Evolutionary conservation across 2,329 filamentous ascomycete species (phyloP).

Genomic region (Cercospora brassicicola): DNA sequence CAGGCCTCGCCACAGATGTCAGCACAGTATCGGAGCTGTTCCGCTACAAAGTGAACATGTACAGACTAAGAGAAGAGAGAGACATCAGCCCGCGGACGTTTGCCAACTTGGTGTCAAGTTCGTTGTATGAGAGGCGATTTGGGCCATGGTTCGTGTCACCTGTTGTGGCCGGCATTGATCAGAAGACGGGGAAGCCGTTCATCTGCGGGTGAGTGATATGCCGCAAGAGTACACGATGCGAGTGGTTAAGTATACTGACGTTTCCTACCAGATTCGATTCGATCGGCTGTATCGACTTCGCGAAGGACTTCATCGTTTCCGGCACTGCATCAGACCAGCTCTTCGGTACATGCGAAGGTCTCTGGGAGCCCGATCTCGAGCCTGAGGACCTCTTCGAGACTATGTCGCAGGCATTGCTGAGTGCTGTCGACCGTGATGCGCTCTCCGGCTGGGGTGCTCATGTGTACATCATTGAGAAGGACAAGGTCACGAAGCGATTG

Average conservation of each 20-base stretch:
- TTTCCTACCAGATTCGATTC: constrained; percentile 69
- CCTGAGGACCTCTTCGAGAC: constrained; percentile 98
- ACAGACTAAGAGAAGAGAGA: constrained; percentile 96
- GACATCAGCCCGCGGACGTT: constrained; percentile 92
- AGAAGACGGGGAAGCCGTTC: constrained; percentile 90
- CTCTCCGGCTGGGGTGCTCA: constrained; percentile 97
- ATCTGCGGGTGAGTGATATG: constrained; percentile 69
- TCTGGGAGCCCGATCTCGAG: constrained; percentile 95
- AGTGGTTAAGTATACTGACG: neutral
- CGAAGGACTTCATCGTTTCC: constrained; percentile 98
- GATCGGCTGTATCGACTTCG: constrained; percentile 99
- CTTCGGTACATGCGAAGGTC: constrained; percentile 95
- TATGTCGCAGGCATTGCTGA: constrained; percentile 91
- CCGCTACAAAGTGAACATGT: constrained; percentile 99
- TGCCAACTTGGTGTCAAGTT: constrained; percentile 89
- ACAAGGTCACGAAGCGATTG: constrained; percentile 98
- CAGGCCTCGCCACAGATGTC: constrained; percentile 94
- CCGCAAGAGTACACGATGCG: neutral
- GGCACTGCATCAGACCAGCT: constrained; percentile 96
- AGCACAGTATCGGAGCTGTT: constrained; percentile 93
- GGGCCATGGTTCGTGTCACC: constrained; percentile 95
- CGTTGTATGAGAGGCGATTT: constrained; percentile 92
- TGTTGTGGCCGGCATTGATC: constrained; percentile 91
- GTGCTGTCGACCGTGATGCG: constrained; percentile 94
- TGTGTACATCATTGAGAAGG: constrained; percentile 99